Evolutionary conservation across 768 basidiomycete species (phyloP).

Genomic region (Auriscalpium vulgare): DNA sequence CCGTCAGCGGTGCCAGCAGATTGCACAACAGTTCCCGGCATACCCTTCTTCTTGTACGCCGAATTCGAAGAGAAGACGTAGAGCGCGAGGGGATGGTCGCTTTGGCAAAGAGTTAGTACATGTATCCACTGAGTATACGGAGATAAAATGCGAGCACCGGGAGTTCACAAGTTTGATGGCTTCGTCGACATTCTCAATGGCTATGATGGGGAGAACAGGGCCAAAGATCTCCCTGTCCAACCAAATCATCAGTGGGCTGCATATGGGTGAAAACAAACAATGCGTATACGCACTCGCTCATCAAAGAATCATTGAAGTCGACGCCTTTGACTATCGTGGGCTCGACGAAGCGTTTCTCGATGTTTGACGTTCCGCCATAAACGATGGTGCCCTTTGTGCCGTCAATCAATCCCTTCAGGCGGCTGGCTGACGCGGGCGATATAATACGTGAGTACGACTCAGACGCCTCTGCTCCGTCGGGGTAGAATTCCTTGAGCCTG

Average conservation of each 20-base stretch:
- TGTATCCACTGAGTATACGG: background rate
- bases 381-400: constrained; percentile 60
- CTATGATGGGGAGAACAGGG: constrained; percentile 65
- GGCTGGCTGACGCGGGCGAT: constrained; percentile 41
- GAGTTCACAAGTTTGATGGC: constrained; percentile 61
- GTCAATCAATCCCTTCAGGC: constrained; percentile 56
- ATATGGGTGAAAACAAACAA: too few species aligned
- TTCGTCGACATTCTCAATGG: constrained; percentile 57
- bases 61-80: constrained; percentile 65
- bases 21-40: background rate
- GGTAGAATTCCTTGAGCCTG: constrained; percentile 25
- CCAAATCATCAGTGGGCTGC: too few species aligned
- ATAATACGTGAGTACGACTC: constrained; percentile 47
- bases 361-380: constrained; percentile 55
- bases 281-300: constrained; percentile 52
- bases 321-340: constrained; percentile 69
- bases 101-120: constrained; percentile 15
- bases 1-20: too few species aligned
- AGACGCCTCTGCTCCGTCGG: constrained; percentile 34
- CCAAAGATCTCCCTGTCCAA: constrained; percentile 68
- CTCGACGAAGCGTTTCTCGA: constrained; percentile 49
- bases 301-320: constrained; percentile 52
- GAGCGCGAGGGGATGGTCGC: constrained; percentile 64
- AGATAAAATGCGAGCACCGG: constrained; percentile 26
- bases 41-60: constrained; percentile 53